Conservation (phyloP, 176 grass and related monocot genomes). For the Aegilops longissima region DNA sequence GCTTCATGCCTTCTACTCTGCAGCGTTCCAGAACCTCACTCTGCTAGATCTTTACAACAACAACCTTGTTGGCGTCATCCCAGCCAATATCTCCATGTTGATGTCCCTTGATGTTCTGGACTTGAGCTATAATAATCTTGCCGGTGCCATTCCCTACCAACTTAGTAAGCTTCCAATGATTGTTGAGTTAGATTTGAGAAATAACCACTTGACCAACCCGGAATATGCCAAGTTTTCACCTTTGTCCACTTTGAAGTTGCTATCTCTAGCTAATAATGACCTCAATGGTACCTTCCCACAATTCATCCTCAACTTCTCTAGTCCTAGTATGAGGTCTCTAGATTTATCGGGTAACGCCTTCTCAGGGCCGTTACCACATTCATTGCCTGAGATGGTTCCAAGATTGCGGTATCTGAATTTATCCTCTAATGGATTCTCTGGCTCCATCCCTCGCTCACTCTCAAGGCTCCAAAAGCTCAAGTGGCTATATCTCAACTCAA, state of each 20-base stretch:
- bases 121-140: neutral
- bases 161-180: neutral
- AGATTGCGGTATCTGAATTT: constrained; percentile 25
- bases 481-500: neutral
- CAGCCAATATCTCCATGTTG: constrained; percentile 23
- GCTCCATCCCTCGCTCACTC: neutral
- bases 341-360: constrained; percentile 46
- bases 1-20: constrained; percentile 37
- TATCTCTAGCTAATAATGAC: neutral
- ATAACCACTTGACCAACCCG: neutral
- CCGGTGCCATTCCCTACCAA: constrained; percentile 1
- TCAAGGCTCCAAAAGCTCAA: neutral
- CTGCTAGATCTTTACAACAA: constrained; percentile 38
- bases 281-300: neutral
- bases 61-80: constrained; percentile 27
- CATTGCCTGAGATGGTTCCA: constrained; percentile 18
- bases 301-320: neutral
- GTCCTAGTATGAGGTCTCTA: constrained; percentile 31
- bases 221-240: neutral
- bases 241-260: neutral
- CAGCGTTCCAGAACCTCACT: constrained; percentile 28
- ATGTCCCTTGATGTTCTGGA: neutral
- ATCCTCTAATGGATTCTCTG: constrained; percentile 26
- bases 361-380: constrained; percentile 23
- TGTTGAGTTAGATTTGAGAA: neutral